Conservation (phyloP, 306 rosid genomes). For the Vigna hirtella region DNA sequence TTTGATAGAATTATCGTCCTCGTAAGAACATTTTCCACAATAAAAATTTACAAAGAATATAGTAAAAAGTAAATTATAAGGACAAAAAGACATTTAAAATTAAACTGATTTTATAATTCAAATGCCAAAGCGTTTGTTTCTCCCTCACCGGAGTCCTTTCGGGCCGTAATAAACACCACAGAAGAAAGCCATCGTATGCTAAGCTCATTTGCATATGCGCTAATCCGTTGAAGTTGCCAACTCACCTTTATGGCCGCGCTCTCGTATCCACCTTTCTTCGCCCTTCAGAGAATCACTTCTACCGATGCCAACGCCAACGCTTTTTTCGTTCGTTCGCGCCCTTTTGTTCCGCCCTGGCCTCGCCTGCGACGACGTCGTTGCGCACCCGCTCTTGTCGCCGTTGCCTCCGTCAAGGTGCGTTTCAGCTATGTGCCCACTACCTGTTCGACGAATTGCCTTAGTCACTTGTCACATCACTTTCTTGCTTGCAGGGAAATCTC, state of each 20-base stretch:
- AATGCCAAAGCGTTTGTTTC: neutral
- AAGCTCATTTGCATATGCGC: neutral
- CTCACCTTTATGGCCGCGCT: slow-evolving; percentile 57
- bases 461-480: neutral
- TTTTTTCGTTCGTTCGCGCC: slow-evolving; percentile 37
- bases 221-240: neutral
- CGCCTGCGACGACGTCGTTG: slow-evolving; percentile 49
- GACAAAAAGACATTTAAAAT: no score
- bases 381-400: slow-evolving; percentile 26
- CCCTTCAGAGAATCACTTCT: slow-evolving; percentile 45
- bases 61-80: no score
- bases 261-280: slow-evolving; percentile 42
- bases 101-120: no score
- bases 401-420: slow-evolving; percentile 61
- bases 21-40: no score
- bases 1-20: no score
- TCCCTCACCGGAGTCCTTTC: neutral
- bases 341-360: slow-evolving; percentile 42
- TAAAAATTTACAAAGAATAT: no score
- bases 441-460: slow-evolving; percentile 41
- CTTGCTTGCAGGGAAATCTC: slow-evolving; percentile 63
- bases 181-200: neutral
- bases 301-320: slow-evolving; percentile 19
- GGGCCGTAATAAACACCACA: neutral
- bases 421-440: slow-evolving; percentile 17